These are phyloP conservation scores for Orbilia oligospora DNA, from an alignment of 2,329 filamentous ascomycete genomes.

Conservation along the genomic window DNA sequence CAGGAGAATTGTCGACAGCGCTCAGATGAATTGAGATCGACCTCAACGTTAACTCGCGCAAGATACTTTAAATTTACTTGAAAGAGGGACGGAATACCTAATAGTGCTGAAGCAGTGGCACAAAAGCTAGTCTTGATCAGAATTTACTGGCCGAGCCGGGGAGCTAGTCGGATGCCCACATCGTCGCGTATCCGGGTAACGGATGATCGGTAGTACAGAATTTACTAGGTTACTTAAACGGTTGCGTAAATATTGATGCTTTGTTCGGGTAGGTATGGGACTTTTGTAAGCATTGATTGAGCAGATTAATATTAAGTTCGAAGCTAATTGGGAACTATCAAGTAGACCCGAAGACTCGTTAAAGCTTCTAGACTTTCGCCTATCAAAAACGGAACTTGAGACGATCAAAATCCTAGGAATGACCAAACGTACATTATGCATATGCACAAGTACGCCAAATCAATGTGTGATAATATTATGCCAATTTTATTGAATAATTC, in stretches of 20 bases:
- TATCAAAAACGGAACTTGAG: conserved; percentile 14
- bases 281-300: conserved; percentile 2
- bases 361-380: conserved; percentile 20
- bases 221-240: too few species aligned
- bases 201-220: too few species aligned
- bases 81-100: too few species aligned
- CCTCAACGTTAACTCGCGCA: conserved; percentile 10
- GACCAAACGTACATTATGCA: conserved; percentile 7
- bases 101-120: too few species aligned
- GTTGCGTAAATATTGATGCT: too few species aligned
- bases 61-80: too few species aligned
- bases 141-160: too few species aligned
- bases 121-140: too few species aligned
- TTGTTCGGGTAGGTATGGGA: too few species aligned
- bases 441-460: conserved; percentile 7
- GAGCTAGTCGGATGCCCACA: too few species aligned
- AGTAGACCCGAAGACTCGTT: conserved; percentile 16
- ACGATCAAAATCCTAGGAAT: conserved; percentile 3
- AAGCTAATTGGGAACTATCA: conserved; percentile 18
- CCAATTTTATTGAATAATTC: conserved; percentile 17
- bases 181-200: too few species aligned
- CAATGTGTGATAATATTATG: neutral
- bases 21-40: conserved; percentile 10
- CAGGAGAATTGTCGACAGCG: conserved; percentile 10
- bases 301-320: conserved; percentile 2